Evolutionary conservation across 805 yeast genomes (phyloP), one percentile per base, ranked within the genome.

Genomic region (Candida andamanensis): DNA sequence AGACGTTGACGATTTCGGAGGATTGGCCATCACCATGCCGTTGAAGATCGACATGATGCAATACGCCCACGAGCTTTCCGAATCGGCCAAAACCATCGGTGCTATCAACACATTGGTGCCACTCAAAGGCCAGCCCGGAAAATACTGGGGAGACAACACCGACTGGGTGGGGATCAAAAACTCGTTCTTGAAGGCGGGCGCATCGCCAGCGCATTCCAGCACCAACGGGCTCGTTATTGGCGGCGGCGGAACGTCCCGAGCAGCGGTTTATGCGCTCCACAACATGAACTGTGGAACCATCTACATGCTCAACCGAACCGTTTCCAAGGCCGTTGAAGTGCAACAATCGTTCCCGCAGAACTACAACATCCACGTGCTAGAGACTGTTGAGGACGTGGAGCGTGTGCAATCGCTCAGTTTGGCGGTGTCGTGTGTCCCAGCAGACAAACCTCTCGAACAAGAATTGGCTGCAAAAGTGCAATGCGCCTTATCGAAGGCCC

Each of bases 211-310:
- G 24, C 48, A 52, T 36, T 54, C 52, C 15, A 50, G 46, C 37
- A 47, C 49, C 18, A 37, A 46, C 11, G 97, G 96, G 19, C 61
- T 89, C 37, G 82, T 92, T 27, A 67, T 92, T 42, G 99, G 99
- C 31, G 96, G 95, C 14, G 99, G 99, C 25, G 99, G 99, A 26
- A 89, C 99, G 16, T 80, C 96, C 1, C 74, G 96, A 49, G 96
- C 98, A 25, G 97, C 97, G 0, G 76, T 85, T 11, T 87, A 74
- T 55, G 97, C 98, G 1, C 68, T 92, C 43, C 74, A 77, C 50
- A 50, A 75, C 39, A 61, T 90, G 65, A 96, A 96, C 2, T 85
- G 94, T 56, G 46, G 61, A 15, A 76, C 68, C 45, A 84, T 90
- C 38, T 86, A 78, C 62, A 67, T 90, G 66, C 53, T 85, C 37